Percentiles rank a stretch among this genome's conserved stretches.
phyloP scores from a whole-genome alignment of 73 alveolate genomes.

The Uronychia binucleata region DNA sequence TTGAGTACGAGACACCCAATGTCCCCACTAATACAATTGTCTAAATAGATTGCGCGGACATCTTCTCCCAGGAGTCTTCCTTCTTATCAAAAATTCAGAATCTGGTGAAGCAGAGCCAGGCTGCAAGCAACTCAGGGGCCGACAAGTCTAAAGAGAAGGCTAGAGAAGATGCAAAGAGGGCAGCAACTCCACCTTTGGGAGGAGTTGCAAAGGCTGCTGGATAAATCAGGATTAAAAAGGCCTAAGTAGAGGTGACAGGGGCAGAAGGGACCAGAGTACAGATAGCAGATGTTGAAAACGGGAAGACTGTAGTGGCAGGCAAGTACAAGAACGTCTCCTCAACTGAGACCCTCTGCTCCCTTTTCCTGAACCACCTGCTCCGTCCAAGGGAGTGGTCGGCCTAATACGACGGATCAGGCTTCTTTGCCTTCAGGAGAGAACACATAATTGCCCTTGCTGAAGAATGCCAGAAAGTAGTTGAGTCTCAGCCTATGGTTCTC shows the following conservation, averaged over 20 bases:
- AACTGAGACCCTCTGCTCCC: conserved; percentile 55
- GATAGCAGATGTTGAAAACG: not conserved
- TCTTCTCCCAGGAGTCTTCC: conserved; percentile 27
- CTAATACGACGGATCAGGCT: conserved; percentile 52
- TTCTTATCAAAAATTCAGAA: conserved; percentile 27
- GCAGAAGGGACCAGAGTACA: conserved; percentile 1
- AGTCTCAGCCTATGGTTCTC: conserved; percentile 91
- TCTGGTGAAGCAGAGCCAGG: not conserved
- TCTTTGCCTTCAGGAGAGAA: conserved; percentile 74
- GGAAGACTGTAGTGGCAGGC: conserved; percentile 2
- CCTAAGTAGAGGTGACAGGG: conserved; percentile 1
- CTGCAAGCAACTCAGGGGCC: not conserved
- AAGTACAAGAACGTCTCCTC: not conserved
- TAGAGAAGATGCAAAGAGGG: conserved; percentile 7
- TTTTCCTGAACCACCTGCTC: conserved; percentile 77
- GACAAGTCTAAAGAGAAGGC: not conserved
- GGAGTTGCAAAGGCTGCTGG: conserved; percentile 12
- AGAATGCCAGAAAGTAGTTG: conserved; percentile 77
- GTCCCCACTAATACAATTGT: conserved; percentile 76
- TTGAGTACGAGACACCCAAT: conserved; percentile 92
- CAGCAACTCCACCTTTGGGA: conserved; percentile 34
- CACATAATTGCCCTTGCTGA: conserved; percentile 81
- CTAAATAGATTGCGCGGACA: conserved; percentile 55
- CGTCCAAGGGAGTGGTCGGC: conserved; percentile 87
- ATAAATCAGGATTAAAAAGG: not conserved